phyloP scores from a whole-genome alignment of 2,329 filamentous ascomycete genomes.

The Xylaria sp. region DNA sequence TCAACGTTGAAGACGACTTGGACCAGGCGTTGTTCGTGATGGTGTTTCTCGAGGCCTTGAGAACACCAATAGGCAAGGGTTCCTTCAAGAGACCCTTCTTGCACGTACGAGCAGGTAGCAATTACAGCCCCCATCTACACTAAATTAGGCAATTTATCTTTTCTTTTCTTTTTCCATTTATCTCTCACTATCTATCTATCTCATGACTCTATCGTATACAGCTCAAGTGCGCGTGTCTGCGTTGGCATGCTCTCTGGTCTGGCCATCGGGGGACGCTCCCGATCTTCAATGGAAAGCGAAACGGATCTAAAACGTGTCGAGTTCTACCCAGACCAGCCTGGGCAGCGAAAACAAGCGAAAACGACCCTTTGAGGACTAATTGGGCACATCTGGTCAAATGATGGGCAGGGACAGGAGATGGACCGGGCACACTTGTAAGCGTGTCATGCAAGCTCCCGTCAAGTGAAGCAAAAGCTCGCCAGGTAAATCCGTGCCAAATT shows the following conservation, averaged over 20 bases:
- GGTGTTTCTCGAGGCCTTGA: neutral
- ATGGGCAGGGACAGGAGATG: constrained; percentile 31
- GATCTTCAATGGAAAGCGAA: neutral
- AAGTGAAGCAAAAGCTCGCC: constrained; percentile 32
- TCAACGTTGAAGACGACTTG: too few species aligned
- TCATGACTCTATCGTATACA: neutral
- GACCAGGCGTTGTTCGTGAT: too few species aligned
- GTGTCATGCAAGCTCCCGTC: constrained; percentile 40
- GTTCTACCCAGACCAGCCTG: neutral
- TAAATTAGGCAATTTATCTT: neutral
- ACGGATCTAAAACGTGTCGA: neutral
- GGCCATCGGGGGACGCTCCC: neutral
- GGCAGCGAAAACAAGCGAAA: constrained; percentile 5
- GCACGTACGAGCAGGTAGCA: too few species aligned
- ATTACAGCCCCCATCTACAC: too few species aligned
- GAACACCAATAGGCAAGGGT: neutral
- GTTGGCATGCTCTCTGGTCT: neutral
- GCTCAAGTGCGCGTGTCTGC: neutral
- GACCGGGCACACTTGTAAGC: constrained; percentile 31
- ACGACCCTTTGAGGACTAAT: constrained; percentile 23
- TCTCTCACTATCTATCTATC: neutral
- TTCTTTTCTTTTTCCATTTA: neutral
- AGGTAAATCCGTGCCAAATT: constrained; percentile 37
- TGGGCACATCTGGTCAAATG: constrained; percentile 29
- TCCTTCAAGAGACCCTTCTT: too few species aligned